Base-by-base conservation (phyloP, 2,329 filamentous ascomycete genomes). In the Nothomitra cinnamomea region DNA sequence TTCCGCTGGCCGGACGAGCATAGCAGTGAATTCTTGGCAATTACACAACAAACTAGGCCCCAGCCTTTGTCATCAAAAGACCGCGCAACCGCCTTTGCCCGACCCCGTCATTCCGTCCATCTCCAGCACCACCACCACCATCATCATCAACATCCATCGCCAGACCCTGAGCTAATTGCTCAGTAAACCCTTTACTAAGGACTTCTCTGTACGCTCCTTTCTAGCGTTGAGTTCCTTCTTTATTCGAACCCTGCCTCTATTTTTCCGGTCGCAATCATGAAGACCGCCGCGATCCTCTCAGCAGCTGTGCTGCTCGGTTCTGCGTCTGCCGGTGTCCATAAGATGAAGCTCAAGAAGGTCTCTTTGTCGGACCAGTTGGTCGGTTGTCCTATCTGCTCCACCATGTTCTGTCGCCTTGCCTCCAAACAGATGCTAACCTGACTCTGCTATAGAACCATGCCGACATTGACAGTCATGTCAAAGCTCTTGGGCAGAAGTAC, bases 291-390 rank as follows among this genome's bases (percentile, higher is more conserved):
- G 65, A 70, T 95, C 66, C 75, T 87, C 68, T 83, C 87, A 67
- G 80, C 81, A 72, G 81, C 82, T 64, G 77, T 82, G 74, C 80
- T 94, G 76, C 77, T 89, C 65, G 85, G 85, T 74, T 81, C 83
- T 67, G 85, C 85, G 67, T 78, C 85, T 66, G 90, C 87, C 62
- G 87, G 82, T 64, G 77, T 95, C 60, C 87, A 96, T 80, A 94
- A 87, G 78, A 83, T 95, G 79, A 92, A 94, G 78, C 83, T 98
- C 65, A 85, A 95, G 79, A 98, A 98, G 83, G 74, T 96, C 58
- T 84, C 92, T 61, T 75, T 98, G 56, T 78, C 82, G 51, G 87
- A 96, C 69, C 92, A 96, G 75, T 79, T 98, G 65, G 89, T 94
- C 74, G 67, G 85, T 75, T 56, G 36, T 15, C 28, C 13, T 42